Percentiles rank a stretch among this genome's conserved stretches.
Conservation (phyloP, 2,329 filamentous ascomycete species). For the Fusarium cyanostomum region DNA sequence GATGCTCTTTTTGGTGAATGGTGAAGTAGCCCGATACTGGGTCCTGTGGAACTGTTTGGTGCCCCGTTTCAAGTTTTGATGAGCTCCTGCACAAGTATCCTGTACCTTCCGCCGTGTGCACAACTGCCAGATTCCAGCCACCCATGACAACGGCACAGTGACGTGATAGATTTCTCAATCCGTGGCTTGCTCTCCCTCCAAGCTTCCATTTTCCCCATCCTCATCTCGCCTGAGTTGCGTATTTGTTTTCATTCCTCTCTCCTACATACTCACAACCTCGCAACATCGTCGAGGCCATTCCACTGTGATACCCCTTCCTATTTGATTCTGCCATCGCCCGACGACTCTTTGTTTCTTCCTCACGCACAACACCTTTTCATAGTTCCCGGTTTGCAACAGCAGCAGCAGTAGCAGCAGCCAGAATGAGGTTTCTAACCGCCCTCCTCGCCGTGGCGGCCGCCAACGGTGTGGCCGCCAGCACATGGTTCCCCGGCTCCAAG, state of each 20-base stretch:
- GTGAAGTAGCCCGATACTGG: conserved; percentile 14
- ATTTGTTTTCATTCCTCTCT: conserved; percentile 19
- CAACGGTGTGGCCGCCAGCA: conserved; percentile 75
- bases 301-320: conserved; percentile 11
- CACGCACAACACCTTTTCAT: not conserved
- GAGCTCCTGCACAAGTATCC: conserved; percentile 28
- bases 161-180: conserved; percentile 42
- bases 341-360: not conserved
- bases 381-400: not conserved
- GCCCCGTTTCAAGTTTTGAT: conserved; percentile 10
- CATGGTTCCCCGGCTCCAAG: conserved; percentile 80
- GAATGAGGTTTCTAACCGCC: conserved; percentile 81
- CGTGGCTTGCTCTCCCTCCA: conserved; percentile 27
- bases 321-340: not conserved
- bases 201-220: conserved; percentile 16
- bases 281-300: conserved; percentile 10
- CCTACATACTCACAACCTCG: conserved; percentile 3
- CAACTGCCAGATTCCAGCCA: conserved; percentile 34
- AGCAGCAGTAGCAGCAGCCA: conserved; percentile 40
- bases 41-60: conserved; percentile 14
- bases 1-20: conserved; percentile 10
- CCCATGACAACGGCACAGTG: conserved; percentile 38
- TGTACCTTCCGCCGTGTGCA: conserved; percentile 18
- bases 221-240: conserved; percentile 10
- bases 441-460: conserved; percentile 77